Evolutionary conservation across 2,329 filamentous ascomycete genomes (phyloP), one percentile per base, ranked within the genome.

Genomic region (Arthrobotrys sphaeroides): DNA sequence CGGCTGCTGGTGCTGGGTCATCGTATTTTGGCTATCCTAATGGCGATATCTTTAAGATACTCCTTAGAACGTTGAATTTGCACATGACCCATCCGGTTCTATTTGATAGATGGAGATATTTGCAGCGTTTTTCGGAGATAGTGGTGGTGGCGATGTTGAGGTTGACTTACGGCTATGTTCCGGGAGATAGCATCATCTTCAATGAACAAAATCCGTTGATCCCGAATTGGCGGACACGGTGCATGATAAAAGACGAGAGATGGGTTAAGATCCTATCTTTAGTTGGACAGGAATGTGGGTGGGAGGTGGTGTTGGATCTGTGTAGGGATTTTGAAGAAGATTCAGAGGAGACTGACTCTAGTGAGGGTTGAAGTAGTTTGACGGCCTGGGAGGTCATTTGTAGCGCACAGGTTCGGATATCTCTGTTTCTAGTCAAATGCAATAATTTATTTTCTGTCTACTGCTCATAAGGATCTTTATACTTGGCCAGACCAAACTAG

Each of bases 91-190:
- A 75, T 53, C 62, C 72, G 7, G 72, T 65, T 28, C 40, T 75
- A 6, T 75, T 75, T 26, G 49, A 59, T 31, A 47, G 72, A 22
- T 68, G 62, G 62, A 20, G 51, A 3, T 75, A 69, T 33, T 64
- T 75, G 16, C 47, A 57, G 24, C 55, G 72, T 18, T 68, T 75
- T 62, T 64, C 72, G 13, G 72, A 75, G 57, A 75, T 75, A 16
- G 55, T 64, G 5, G 72, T 65, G 6, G n/a, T 75, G 5, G 62
- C 64, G 12, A 64, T 75, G 5, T 10, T 75, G 1, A 49, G 64
- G 7, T 45, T 75, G 43, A 65, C 55, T 1, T 51, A 53, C 43
- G 69, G 69, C 6, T 61, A 55, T 45, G 49, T 67, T 10, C 26
- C 47, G 12, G 45, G 42, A 7, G 28, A 67, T 4, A 61, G 18